Evolutionary conservation across 192 early-diverging fungal genomes (phyloP).

Genomic region (Rhizophagus prolifer): DNA sequence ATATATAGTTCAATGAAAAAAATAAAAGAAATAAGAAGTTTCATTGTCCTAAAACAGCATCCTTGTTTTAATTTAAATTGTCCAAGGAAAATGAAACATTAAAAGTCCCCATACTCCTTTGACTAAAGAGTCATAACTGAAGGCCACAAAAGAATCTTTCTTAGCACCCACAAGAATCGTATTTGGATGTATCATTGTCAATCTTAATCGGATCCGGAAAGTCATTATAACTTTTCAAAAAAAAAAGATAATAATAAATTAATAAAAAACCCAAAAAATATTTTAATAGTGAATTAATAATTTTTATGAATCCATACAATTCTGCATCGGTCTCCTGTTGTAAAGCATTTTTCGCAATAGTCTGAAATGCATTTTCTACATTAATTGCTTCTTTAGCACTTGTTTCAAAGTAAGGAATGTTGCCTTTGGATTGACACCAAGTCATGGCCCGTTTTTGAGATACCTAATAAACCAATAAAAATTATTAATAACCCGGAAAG

Average conservation of each 20-base stretch:
- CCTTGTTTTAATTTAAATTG: background rate
- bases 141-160: background rate
- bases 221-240: slow-evolving; percentile 57
- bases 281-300: slow-evolving; percentile 1
- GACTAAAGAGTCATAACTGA: background rate
- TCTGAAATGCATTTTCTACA: slow-evolving; percentile 96
- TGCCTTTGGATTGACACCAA: slow-evolving; percentile 96
- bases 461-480: slow-evolving; percentile 55
- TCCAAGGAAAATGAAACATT: background rate
- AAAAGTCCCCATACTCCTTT: background rate
- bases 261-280: slow-evolving; percentile 1
- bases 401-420: slow-evolving; percentile 97
- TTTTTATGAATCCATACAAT: slow-evolving; percentile 49
- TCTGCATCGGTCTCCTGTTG: slow-evolving; percentile 91
- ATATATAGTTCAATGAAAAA: background rate
- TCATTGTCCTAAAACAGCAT: too few relatives aligned
- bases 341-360: slow-evolving; percentile 92
- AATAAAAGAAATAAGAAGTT: background rate
- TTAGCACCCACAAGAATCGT: slow-evolving; percentile 7
- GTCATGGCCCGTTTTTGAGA: slow-evolving; percentile 92
- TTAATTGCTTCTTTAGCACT: slow-evolving; percentile 98
- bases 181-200: slow-evolving; percentile 67
- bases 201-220: slow-evolving; percentile 90
- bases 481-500: background rate
- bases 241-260: background rate